phyloP scores from a whole-genome alignment of 139 green algal genomes.

The Chara braunii region DNA sequence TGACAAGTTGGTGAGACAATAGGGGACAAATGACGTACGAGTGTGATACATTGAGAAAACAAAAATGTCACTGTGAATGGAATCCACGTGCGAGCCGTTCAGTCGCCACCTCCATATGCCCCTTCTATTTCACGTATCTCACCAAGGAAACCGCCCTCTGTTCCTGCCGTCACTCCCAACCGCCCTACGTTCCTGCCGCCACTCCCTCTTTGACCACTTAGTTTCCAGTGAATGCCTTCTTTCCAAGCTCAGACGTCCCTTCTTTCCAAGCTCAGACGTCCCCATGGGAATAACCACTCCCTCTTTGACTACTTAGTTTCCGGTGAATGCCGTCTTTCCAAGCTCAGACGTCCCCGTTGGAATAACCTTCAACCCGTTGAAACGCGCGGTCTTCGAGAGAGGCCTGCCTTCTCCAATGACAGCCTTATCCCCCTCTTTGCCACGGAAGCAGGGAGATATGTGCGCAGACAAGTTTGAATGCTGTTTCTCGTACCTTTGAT shows the following conservation, averaged over 20 bases:
- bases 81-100: too few species aligned
- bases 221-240: conserved; percentile 23
- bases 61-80: too few species aligned
- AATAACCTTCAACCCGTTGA: conserved; percentile 95
- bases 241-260: conserved; percentile 36
- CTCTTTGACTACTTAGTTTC: not conserved
- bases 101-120: too few species aligned
- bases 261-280: too few species aligned
- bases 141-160: too few species aligned
- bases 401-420: conserved; percentile 93
- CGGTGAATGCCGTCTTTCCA: conserved; percentile 33
- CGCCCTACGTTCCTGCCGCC: too few species aligned
- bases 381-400: conserved; percentile 96
- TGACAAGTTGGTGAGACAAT: too few species aligned
- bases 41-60: too few species aligned
- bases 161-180: too few species aligned
- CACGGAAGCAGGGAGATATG: conserved; percentile 91
- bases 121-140: too few species aligned
- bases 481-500: conserved; percentile 96
- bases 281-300: conserved; percentile 78
- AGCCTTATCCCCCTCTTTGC: conserved; percentile 86
- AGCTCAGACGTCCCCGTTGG: conserved; percentile 54
- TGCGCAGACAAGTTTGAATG: conserved; percentile 93
- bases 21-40: too few species aligned
- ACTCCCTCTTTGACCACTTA: too few species aligned